Base-by-base conservation (phyloP, 2,329 filamentous ascomycete genomes). In the Grosmannia penicillata region DNA sequence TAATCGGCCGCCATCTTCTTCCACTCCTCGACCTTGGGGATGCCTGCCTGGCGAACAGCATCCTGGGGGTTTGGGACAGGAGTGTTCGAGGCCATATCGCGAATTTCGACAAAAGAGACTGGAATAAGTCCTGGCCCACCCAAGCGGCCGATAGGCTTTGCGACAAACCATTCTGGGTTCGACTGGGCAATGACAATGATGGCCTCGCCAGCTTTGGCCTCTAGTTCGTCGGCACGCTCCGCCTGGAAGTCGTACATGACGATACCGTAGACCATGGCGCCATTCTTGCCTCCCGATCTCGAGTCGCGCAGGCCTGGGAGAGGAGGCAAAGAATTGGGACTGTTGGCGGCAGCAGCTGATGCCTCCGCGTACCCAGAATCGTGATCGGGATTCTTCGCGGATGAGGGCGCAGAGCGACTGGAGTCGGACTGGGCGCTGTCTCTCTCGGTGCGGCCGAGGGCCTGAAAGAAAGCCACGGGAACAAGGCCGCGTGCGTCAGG, bases 1-100 rank as follows among this genome's bases (percentile, higher is more conserved):
- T 98, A 98, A 47, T 95, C 89, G 40, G 89, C 89, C 1, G 91
- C 87, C 85, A 95, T 95, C 62, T 93, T 93, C 66, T 98, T 98
- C 91, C 91, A 98, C 52, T 98, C 91, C 55, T 98, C 91, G 4
- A 98, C 91, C 51, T 79, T 81, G 11, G 91, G 91, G 8, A 98
- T 87, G 17, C 89, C 87, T 2, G 91, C 91, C 49, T 79, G 78
- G 50, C 76, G 75, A 40, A 98, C 84, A 1, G 91, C 89, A 23
- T 87, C 87, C 21, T 82, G 68, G 0, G 89, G 76, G 56, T 96
- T 85, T 15, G 72, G 58, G 1, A 95, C 85, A 1, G 87, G 72
- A 48, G 82, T 75, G 36, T 89, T 86, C 1, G 83, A 86, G 6
- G 77, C 75, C 81, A 95, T 94, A 57, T 96, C 91, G 55, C 85